These are phyloP conservation scores for Pseudodiploospora longispora DNA, from an alignment of 2,329 filamentous ascomycete genomes.

Conservation along the genomic window DNA sequence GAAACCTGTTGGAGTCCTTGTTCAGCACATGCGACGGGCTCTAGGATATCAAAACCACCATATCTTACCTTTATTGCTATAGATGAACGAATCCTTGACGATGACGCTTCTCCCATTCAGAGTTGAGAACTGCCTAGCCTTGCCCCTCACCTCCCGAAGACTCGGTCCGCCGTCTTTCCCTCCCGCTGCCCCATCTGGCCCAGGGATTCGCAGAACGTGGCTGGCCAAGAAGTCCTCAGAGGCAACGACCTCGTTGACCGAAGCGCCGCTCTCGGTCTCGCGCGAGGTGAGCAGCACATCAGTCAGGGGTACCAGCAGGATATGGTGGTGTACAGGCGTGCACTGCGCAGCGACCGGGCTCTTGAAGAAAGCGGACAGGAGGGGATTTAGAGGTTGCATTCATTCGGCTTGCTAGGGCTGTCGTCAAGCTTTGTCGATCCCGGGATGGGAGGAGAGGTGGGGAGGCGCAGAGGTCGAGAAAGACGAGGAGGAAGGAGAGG, in stretches of 20 bases:
- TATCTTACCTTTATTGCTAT: slow-evolving; percentile 81
- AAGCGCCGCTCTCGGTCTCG: slow-evolving; percentile 75
- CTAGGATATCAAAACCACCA: neutral
- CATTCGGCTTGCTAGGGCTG: slow-evolving; percentile 27
- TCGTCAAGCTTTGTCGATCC: slow-evolving; percentile 19
- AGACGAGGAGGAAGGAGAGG: slow-evolving; percentile 2
- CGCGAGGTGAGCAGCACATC: slow-evolving; percentile 82
- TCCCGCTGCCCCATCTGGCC: slow-evolving; percentile 38
- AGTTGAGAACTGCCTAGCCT: slow-evolving; percentile 90
- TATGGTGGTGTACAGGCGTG: slow-evolving; percentile 81
- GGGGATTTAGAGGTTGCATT: slow-evolving; percentile 99
- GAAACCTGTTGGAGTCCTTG: slow-evolving; percentile 56
- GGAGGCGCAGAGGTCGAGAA: neutral
- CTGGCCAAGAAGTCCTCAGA: slow-evolving; percentile 94
- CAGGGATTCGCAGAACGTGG: slow-evolving; percentile 84
- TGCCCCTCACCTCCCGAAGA: slow-evolving; percentile 78
- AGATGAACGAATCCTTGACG: slow-evolving; percentile 85
- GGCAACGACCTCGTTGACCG: slow-evolving; percentile 70
- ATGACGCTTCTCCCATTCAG: slow-evolving; percentile 89
- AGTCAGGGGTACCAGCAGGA: slow-evolving; percentile 88
- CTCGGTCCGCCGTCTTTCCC: slow-evolving; percentile 52
- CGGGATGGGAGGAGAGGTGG: slow-evolving; percentile 12
- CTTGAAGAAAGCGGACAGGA: slow-evolving; percentile 96
- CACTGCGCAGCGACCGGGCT: slow-evolving; percentile 90
- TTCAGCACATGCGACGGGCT: slow-evolving; percentile 3